phyloP scores from a whole-genome alignment of 805 yeast species.

The Suhomyces tanzawaensis region DNA sequence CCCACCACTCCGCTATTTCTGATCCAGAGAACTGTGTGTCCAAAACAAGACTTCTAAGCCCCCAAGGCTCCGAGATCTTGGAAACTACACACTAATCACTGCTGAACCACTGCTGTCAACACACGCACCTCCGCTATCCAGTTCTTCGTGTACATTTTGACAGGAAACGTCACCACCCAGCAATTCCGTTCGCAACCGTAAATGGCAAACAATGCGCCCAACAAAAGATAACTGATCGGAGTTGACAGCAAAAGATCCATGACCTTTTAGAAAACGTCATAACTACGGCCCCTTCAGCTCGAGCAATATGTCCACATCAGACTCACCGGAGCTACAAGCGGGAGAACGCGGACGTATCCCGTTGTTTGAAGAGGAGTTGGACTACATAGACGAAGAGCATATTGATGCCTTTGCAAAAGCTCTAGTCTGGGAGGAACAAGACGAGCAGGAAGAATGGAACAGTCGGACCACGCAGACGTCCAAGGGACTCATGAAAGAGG shows the following conservation, averaged over 20 bases:
- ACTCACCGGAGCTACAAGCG: not conserved
- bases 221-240: not conserved
- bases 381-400: slow-evolving; percentile 34
- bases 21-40: too few relatives aligned
- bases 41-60: too few relatives aligned
- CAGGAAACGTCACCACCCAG: too few relatives aligned
- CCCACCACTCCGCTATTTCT: too few relatives aligned
- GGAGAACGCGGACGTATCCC: not conserved
- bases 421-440: slow-evolving; percentile 33
- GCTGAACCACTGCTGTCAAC: too few relatives aligned
- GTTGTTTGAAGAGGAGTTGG: slow-evolving; percentile 19
- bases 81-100: too few relatives aligned
- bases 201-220: not conserved
- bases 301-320: not conserved
- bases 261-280: not conserved
- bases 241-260: too few relatives aligned
- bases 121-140: too few relatives aligned
- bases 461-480: not conserved
- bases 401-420: slow-evolving; percentile 42
- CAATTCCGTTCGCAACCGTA: not conserved
- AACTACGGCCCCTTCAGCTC: not conserved
- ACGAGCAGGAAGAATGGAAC: slow-evolving; percentile 13
- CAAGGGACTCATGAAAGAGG: not conserved
- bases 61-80: too few relatives aligned
- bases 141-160: too few relatives aligned